Evolutionary conservation across 805 yeast genomes (phyloP).

Genomic region (Jamesozyma piceae): DNA sequence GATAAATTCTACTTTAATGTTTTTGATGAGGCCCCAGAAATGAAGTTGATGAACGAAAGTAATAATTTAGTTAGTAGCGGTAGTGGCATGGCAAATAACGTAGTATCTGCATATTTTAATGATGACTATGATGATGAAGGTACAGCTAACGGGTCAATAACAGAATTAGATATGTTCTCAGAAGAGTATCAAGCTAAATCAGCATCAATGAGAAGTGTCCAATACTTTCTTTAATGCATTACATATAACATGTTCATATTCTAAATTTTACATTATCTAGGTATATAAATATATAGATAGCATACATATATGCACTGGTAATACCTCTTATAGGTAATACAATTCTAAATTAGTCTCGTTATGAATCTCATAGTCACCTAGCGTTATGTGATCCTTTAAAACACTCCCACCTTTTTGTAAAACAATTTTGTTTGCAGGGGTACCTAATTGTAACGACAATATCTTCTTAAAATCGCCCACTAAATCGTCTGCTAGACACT

Average conservation of each 20-base stretch:
- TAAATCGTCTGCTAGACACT: slow-evolving; percentile 77
- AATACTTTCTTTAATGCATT: slow-evolving; percentile 23
- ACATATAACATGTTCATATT: background rate
- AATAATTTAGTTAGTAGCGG: slow-evolving; percentile 13
- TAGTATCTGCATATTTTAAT: slow-evolving; percentile 11
- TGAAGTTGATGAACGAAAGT: slow-evolving; percentile 34
- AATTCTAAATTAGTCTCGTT: slow-evolving; percentile 81
- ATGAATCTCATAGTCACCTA: slow-evolving; percentile 92
- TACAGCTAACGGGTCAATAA: background rate
- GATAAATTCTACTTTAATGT: slow-evolving; percentile 75
- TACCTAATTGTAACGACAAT: slow-evolving; percentile 74
- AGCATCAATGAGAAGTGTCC: slow-evolving; percentile 27
- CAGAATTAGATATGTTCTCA: slow-evolving; percentile 24
- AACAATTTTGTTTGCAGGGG: slow-evolving; percentile 47
- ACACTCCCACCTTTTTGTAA: slow-evolving; percentile 80
- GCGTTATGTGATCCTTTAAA: slow-evolving; percentile 78
- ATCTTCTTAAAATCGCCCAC: slow-evolving; percentile 86
- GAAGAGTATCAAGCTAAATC: slow-evolving; percentile 29
- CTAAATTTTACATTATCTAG: background rate
- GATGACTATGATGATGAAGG: slow-evolving; percentile 2
- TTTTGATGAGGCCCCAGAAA: slow-evolving; percentile 95
- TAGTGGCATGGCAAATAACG: slow-evolving; percentile 6
- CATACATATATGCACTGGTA: too few species aligned
- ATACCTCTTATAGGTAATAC: slow-evolving; percentile 46
- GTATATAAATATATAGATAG: background rate